Evolutionary conservation across 495 filamentous ascomycete species (phyloP).

Genomic region (Daldinia vernicosa): DNA sequence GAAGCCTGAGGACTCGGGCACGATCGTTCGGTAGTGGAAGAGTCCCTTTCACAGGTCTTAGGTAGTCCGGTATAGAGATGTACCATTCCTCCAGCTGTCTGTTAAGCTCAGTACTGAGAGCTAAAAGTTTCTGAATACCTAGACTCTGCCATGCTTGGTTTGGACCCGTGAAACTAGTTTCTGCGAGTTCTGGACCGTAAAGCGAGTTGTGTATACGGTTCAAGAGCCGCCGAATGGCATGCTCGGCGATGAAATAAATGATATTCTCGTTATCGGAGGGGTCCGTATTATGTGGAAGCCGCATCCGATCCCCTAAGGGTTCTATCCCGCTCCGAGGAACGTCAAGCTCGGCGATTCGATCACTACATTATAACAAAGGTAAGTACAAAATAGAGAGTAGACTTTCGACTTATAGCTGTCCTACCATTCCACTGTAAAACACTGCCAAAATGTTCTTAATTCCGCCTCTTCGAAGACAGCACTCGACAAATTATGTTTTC

Average conservation of each 20-base stretch:
- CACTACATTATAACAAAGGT: conserved; percentile 31
- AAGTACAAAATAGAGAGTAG: background rate
- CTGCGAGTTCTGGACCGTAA: conserved; percentile 44
- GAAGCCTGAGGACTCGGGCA: conserved; percentile 46
- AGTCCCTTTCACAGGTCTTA: conserved; percentile 44
- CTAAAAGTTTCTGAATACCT: conserved; percentile 44
- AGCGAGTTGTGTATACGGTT: conserved; percentile 53
- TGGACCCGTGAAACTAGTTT: conserved; percentile 29
- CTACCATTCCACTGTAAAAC: conserved; percentile 52
- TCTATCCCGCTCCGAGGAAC: conserved; percentile 49
- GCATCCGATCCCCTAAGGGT: conserved; percentile 47
- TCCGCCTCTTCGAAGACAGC: conserved; percentile 45
- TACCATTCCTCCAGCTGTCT: conserved; percentile 52
- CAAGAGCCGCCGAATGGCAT: conserved; percentile 48
- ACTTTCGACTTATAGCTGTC: background rate
- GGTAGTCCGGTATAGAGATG: conserved; percentile 48
- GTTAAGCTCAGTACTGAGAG: conserved; percentile 48
- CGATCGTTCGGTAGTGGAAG: conserved; percentile 42
- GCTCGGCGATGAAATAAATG: conserved; percentile 50
- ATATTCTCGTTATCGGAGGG: conserved; percentile 46
- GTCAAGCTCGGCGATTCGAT: conserved; percentile 50
- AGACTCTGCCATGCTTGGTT: conserved; percentile 45
- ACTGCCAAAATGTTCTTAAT: conserved; percentile 50
- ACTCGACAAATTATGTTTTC: conserved; percentile 32
- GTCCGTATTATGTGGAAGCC: conserved; percentile 47